Conservation (phyloP, 169 alveolate genomes). For the Neospora caninum region DNA sequence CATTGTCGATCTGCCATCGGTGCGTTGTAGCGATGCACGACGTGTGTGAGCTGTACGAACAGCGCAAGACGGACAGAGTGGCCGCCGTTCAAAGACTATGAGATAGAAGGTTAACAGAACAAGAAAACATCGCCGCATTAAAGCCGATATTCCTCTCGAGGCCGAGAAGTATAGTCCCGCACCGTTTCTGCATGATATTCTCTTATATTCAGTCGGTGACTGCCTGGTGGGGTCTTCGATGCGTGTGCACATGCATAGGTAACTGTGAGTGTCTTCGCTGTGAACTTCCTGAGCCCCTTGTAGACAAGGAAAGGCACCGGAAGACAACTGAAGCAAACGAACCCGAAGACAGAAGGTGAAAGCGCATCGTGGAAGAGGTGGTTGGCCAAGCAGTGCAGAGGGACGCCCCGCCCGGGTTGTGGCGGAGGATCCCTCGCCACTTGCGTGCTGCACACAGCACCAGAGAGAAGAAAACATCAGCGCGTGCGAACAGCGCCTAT, state of each 20-base stretch:
- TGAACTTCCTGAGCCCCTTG: no score
- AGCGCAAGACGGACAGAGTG: not conserved
- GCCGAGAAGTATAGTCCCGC: no score
- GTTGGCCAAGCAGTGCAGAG: slow-evolving; percentile 62
- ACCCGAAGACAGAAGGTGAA: slow-evolving; percentile 55
- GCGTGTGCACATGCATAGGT: no score
- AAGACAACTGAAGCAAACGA: not conserved
- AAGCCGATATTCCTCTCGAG: no score
- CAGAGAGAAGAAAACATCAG: slow-evolving; percentile 20
- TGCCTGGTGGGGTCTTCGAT: no score
- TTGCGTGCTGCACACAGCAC: slow-evolving; percentile 45
- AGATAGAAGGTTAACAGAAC: no score
- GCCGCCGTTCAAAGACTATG: no score
- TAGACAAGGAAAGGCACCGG: no score
- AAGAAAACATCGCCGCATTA: no score
- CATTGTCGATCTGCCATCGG: slow-evolving; percentile 42
- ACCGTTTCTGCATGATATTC: no score
- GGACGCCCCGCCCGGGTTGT: slow-evolving; percentile 10
- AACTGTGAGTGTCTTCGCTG: no score
- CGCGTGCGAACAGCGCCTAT: not conserved
- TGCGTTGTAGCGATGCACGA: slow-evolving; percentile 58
- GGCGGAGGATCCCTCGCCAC: slow-evolving; percentile 35
- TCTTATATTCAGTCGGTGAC: no score
- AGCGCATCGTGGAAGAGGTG: slow-evolving; percentile 56
- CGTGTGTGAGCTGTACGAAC: slow-evolving; percentile 27